A percentile compares a stretch with the other conserved stretches of the same genome.
Conservation (phyloP, 192 early-diverging fungal genomes). For the Podochytrium sp. region DNA sequence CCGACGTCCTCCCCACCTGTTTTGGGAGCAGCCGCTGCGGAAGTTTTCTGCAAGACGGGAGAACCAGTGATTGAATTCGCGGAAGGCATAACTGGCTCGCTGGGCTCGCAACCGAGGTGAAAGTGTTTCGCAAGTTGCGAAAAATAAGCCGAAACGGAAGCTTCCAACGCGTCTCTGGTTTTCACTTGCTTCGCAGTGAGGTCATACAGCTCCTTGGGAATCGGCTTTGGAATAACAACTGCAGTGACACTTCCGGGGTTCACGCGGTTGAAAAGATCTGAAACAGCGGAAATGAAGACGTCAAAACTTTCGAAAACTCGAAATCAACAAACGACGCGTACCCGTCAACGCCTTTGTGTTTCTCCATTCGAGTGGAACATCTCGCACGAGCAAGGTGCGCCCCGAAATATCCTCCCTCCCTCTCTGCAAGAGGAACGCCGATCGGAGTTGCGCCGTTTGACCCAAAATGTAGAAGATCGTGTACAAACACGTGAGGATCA, state of each 20-base stretch:
- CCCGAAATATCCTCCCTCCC: constrained; percentile 31
- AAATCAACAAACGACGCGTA: no score
- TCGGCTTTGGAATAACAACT: constrained; percentile 21
- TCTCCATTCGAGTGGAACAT: constrained; percentile 65
- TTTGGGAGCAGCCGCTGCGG: no score
- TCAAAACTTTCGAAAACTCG: no score
- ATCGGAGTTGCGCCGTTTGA: constrained; percentile 65
- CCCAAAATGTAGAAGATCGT: constrained; percentile 63
- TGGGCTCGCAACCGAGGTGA: neutral
- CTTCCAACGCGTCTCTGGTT: neutral
- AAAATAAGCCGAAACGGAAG: neutral
- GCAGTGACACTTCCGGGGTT: constrained; percentile 32
- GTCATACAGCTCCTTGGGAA: neutral
- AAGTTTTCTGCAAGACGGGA: no score
- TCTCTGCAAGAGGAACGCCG: constrained; percentile 53
- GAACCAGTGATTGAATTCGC: no score
- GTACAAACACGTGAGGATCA: constrained; percentile 41
- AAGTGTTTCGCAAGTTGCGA: constrained; percentile 11
- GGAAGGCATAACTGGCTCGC: neutral
- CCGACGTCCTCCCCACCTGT: neutral
- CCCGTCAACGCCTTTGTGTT: constrained; percentile 45
- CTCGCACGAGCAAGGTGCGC: constrained; percentile 69
- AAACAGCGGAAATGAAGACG: no score
- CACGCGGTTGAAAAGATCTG: constrained; percentile 37
- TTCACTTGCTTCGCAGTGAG: neutral